Evolutionary conservation across 2,329 filamentous ascomycete species (phyloP), one percentile per base, ranked within the genome.

Genomic region (Penicillium paneum): DNA sequence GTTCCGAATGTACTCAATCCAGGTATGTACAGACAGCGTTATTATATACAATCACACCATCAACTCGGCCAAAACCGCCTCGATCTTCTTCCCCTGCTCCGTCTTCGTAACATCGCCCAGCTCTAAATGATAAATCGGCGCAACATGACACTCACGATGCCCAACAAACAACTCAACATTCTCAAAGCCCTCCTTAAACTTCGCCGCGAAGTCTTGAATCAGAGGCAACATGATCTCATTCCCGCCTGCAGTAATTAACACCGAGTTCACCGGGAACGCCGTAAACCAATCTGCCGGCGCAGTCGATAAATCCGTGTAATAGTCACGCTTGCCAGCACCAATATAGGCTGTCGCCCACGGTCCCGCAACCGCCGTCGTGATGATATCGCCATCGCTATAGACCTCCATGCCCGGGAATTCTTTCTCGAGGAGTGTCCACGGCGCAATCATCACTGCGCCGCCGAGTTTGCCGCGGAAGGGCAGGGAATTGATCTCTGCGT

Each of bases 161-260:
- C 70, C 74, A 24, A 77, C 58, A 38, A 74, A 70, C 10, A 72
- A 61, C 15, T 73, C 72, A 24, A 67, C 66, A 15, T 64, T 58
- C 7, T 62, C 59, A 56, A 74, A 61, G 19, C 74, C 74, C 31
- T 73, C 69, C 59, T 75, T 73, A 26, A 85, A 71, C 52, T 75
- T 80, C 43, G 69, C 66, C 21, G 72, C 74, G 58, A 85, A 78
- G 19, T 78, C 74, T 45, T 75, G 64, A 46, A 87, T 84, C 13
- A 79, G 74, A 59, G 84, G 83, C 32, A 83, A 68, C 26, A 86
- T 57, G 13, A 84, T 72, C 69, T 87, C 84, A 45, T 80, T 77
- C 1, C 72, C 78, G 0, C 84, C 84, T 1, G 73, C 80, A 58
- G 79, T 78, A 5, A 86, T 73, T 24, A 84, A 62, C 1, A 85